phyloP scores from a whole-genome alignment of 352 stramenopile genomes.

The Aphanomyces stellatus region DNA sequence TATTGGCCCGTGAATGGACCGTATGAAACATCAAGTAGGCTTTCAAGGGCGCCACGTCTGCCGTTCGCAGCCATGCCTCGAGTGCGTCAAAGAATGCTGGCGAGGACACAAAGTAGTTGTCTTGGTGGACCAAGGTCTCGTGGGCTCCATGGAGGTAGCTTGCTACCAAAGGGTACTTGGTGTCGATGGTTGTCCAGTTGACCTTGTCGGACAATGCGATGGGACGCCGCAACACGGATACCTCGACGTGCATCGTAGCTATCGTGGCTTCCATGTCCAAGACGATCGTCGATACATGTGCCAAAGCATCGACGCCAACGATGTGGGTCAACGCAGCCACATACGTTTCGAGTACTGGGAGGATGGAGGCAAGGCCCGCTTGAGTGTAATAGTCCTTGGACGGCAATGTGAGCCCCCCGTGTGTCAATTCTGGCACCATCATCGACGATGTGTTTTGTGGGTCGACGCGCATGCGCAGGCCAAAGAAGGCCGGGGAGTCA shows the following conservation, averaged over 20 bases:
- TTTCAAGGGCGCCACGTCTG: slow-evolving; percentile 33
- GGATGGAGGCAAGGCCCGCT: too few species aligned
- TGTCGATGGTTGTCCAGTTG: slow-evolving; percentile 44
- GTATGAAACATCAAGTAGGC: slow-evolving; percentile 53
- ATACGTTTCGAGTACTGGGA: slow-evolving; percentile 34
- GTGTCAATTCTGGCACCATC: slow-evolving; percentile 38
- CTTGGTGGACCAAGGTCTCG: slow-evolving; percentile 22
- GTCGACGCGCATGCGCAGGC: slow-evolving; percentile 33
- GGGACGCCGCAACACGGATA: slow-evolving; percentile 72
- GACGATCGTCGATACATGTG: slow-evolving; percentile 31
- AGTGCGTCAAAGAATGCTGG: slow-evolving; percentile 15
- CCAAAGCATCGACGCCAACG: slow-evolving; percentile 26
- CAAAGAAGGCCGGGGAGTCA: slow-evolving; percentile 41
- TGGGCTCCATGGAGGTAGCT: slow-evolving; percentile 34
- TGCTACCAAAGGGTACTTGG: slow-evolving; percentile 37
- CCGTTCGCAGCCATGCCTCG: neutral
- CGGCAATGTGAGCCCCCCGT: slow-evolving; percentile 56
- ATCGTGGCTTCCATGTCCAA: slow-evolving; percentile 69
- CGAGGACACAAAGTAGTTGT: slow-evolving; percentile 29
- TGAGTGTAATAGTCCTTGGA: slow-evolving; percentile 58
- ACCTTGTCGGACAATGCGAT: slow-evolving; percentile 81
- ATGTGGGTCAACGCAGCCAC: slow-evolving; percentile 32
- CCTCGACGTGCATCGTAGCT: slow-evolving; percentile 76
- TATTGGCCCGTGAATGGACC: slow-evolving; percentile 34
- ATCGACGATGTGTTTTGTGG: slow-evolving; percentile 33